Conservation (phyloP, 441 rosid genomes). For the Erodium trifolium region DNA sequence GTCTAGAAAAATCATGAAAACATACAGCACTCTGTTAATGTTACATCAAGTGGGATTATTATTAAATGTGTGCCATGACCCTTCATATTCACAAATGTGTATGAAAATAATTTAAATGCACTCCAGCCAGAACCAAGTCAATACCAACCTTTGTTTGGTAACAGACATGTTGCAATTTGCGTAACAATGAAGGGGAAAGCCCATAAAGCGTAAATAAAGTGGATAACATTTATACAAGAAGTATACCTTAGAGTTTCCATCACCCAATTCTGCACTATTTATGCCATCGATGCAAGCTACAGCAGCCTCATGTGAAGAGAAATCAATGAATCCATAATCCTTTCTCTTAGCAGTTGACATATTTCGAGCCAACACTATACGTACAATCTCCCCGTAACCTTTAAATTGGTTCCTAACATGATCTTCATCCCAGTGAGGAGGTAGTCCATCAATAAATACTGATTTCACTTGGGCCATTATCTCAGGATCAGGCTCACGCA, state of each 20-base stretch:
- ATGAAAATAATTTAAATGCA: not conserved
- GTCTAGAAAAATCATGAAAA: slow-evolving; percentile 24
- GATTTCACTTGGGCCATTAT: slow-evolving; percentile 63
- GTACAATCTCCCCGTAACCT: slow-evolving; percentile 39
- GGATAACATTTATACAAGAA: slow-evolving; percentile 7
- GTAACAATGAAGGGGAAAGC: not conserved
- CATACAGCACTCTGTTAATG: slow-evolving; percentile 13
- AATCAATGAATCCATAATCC: slow-evolving; percentile 59
- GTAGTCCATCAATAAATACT: slow-evolving; percentile 59
- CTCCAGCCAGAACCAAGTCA: not conserved
- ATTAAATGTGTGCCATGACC: not conserved
- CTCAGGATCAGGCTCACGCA: slow-evolving; percentile 65
- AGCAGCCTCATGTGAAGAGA: slow-evolving; percentile 51
- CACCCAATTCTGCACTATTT: slow-evolving; percentile 34
- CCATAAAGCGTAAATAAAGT: not conserved
- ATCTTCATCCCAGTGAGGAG: slow-evolving; percentile 62
- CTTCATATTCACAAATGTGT: not conserved
- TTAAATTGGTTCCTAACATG: slow-evolving; percentile 34
- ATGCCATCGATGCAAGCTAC: slow-evolving; percentile 46
- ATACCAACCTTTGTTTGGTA: not conserved
- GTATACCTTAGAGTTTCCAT: slow-evolving; percentile 42
- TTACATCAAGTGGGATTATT: not conserved
- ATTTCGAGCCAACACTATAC: slow-evolving; percentile 50
- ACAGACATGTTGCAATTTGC: not conserved
- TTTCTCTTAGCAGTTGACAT: slow-evolving; percentile 64